Percentiles rank a stretch among this genome's conserved stretches.
These are phyloP conservation scores for Mycena haematopus DNA, from an alignment of 768 basidiomycete species.

Conservation along the genomic window DNA sequence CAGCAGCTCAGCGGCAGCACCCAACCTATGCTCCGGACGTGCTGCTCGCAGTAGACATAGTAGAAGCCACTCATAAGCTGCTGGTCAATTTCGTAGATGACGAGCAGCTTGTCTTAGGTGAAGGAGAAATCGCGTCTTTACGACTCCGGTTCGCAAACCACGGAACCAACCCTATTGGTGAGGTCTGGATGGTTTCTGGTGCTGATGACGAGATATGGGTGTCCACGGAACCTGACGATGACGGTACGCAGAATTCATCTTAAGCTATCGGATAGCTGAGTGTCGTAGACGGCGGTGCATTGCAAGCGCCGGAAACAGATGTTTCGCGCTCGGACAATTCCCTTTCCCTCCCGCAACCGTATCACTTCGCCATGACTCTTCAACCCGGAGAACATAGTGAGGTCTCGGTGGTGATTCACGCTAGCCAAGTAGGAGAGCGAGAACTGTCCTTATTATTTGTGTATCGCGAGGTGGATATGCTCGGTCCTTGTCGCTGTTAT, in stretches of 20 bases:
- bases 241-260: slow-evolving; percentile 16
- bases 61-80: slow-evolving; percentile 70
- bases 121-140: slow-evolving; percentile 71
- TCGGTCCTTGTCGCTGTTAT: slow-evolving; percentile 6
- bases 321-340: slow-evolving; percentile 58
- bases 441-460: slow-evolving; percentile 69
- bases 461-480: slow-evolving; percentile 61
- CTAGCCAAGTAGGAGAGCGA: slow-evolving; percentile 51
- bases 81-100: slow-evolving; percentile 62
- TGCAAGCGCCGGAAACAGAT: slow-evolving; percentile 36
- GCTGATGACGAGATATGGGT: slow-evolving; percentile 71
- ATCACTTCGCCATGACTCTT: slow-evolving; percentile 51
- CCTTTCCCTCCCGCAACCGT: slow-evolving; percentile 53
- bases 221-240: slow-evolving; percentile 35
- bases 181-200: slow-evolving; percentile 74
- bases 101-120: slow-evolving; percentile 55
- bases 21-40: slow-evolving; percentile 77
- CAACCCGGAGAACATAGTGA: slow-evolving; percentile 56
- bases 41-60: slow-evolving; percentile 64
- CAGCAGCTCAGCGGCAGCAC: slow-evolving; percentile 68
- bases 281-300: slow-evolving; percentile 21
- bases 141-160: slow-evolving; percentile 68
- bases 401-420: slow-evolving; percentile 62
- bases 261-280: neutral
- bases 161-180: slow-evolving; percentile 64